Base-by-base conservation (phyloP, 345 rosid genomes). In the Populus deltoides region DNA sequence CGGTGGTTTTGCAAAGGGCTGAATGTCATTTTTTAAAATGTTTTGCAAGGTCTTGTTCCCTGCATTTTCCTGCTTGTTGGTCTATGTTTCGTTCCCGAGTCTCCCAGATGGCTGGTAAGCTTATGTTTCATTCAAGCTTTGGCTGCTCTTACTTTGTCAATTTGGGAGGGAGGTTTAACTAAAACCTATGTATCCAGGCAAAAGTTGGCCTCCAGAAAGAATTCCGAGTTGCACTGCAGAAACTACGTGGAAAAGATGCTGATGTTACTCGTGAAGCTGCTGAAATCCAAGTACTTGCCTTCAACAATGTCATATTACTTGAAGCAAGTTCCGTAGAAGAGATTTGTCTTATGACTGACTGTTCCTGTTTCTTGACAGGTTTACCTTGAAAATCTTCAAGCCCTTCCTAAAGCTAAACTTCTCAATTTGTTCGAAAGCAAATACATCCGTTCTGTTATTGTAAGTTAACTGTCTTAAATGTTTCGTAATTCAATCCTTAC, bases 71-170 rank as follows among this genome's bases (percentile, higher is more conserved):
- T 92, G 85, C 89, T 93, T 67, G 78, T 80, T 78, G 99, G 98
- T 31, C 85, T 93, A 33, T 85, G 77, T 75, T 93, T 93, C 71
- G 77, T 93, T 45, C 99, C 98, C 0, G 98, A 93, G 78, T 93
- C 99, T 17, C 99, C 98, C 0, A 90, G 99, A 86, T 94, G 97
- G 95, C 95, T 93, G 89, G 98, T 94, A 86, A 87, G 80, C 41
- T 35, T 55, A 36, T 49, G 38, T 18, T 18, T 17, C 35, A 66
- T 8, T 63, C 11, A 12, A 36, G 31, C 36, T 51, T 68, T 62
- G 55, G n/a, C 16, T 53, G 3, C 31, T 45, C 6, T 15, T 62
- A 47, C 11, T 65, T 18, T 24, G 18, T 20, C 53, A 38, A 72
- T 12, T 15, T 78, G 13, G 25, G 17, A 36, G 20, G 4, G 51